A percentile compares a stretch with the other conserved stretches of the same genome.
phyloP scores from a whole-genome alignment of 164 flowering plant genomes.

The Magnolia officinalis region DNA sequence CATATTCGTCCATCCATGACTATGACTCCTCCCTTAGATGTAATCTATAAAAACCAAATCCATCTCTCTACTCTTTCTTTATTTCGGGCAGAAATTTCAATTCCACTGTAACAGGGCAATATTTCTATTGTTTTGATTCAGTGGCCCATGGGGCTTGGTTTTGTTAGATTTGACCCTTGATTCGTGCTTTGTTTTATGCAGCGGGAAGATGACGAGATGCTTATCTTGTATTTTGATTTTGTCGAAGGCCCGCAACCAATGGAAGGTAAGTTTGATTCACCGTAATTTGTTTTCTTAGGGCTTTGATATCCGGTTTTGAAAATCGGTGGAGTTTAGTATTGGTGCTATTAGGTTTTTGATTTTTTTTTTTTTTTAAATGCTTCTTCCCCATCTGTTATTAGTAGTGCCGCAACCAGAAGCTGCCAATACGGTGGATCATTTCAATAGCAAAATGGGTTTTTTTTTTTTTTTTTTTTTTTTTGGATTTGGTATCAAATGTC shows the following conservation, averaged over 20 bases:
- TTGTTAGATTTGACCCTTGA: conserved; percentile 27
- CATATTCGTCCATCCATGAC: conserved; percentile 45
- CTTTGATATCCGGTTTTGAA: background rate
- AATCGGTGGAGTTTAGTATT: background rate
- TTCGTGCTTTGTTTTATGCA: conserved; percentile 28
- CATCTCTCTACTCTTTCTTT: background rate
- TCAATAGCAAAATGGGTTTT: too few relatives aligned
- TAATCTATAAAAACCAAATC: conserved; percentile 16
- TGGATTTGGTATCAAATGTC: too few relatives aligned
- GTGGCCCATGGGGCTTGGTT: conserved; percentile 11
- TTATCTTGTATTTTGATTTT: conserved; percentile 74
- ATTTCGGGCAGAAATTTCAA: background rate
- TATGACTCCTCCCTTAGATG: conserved; percentile 66
- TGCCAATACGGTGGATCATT: conserved; percentile 40
- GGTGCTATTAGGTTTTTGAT: conserved; percentile 16
- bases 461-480: too few relatives aligned
- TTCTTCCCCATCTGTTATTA: background rate
- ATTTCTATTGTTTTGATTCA: conserved; percentile 37
- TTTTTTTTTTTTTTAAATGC: background rate
- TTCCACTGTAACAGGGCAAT: background rate
- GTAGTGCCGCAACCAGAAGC: conserved; percentile 51
- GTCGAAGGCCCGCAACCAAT: conserved; percentile 46
- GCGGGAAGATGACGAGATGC: conserved; percentile 91
- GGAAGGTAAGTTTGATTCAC: conserved; percentile 40
- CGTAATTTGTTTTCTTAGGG: conserved; percentile 10